phyloP scores from a whole-genome alignment of 1,139 yeast species.

The Protomyces inouyei region DNA sequence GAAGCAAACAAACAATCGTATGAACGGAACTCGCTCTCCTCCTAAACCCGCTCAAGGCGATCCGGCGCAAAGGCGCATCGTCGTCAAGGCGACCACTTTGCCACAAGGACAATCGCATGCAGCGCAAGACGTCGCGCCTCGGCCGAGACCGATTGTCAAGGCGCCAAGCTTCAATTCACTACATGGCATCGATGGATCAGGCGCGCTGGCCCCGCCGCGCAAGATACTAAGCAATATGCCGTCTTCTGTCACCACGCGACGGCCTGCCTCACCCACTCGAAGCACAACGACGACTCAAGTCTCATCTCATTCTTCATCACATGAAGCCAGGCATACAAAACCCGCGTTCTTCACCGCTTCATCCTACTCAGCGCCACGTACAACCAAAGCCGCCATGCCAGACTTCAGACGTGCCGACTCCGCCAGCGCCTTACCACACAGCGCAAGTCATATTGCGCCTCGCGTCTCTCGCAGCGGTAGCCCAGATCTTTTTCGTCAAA shows the following conservation, averaged over 20 bases:
- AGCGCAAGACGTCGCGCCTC: not conserved
- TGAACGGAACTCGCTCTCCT: not conserved
- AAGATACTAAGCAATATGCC: conserved; percentile 1
- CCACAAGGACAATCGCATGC: not conserved
- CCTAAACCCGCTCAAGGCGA: not conserved
- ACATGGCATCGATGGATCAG: not conserved
- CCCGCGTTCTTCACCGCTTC: conserved; percentile 19
- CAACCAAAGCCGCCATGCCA: not conserved
- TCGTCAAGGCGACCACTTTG: not conserved
- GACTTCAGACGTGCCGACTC: conserved; percentile 9
- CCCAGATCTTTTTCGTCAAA: not conserved
- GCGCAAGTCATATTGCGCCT: not conserved
- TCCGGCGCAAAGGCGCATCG: not conserved
- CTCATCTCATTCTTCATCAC: not conserved
- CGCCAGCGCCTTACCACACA: not conserved
- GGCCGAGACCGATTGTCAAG: not conserved
- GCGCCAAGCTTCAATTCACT: not conserved
- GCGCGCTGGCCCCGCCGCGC: not conserved
- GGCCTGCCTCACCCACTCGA: conserved; percentile 16
- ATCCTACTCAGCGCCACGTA: conserved; percentile 6
- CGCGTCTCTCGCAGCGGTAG: not conserved
- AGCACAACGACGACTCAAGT: not conserved
- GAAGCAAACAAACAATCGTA: not conserved
- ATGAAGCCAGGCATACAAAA: conserved; percentile 3
- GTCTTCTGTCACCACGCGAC: conserved; percentile 9